A percentile compares a stretch with the other conserved stretches of the same genome.
phyloP scores from a whole-genome alignment of 2,329 filamentous ascomycete genomes.

The Aspergillus udagawae region DNA sequence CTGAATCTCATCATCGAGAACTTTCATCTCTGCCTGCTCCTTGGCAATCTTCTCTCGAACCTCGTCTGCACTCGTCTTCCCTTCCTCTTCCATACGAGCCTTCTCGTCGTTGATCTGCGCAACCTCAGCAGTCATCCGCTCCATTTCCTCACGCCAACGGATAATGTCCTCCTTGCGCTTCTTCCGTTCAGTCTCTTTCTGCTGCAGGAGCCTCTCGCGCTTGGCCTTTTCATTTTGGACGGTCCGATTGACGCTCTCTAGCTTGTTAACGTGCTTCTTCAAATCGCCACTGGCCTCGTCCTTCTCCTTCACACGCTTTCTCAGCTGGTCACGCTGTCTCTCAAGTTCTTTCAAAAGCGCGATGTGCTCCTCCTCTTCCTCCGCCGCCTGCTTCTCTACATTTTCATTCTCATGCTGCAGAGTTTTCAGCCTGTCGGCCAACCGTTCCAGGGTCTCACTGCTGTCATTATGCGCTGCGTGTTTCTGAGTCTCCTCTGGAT shows the following conservation, averaged over 20 bases:
- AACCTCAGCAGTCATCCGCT: slow-evolving; percentile 49
- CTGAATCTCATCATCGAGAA: slow-evolving; percentile 59
- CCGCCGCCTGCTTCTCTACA: slow-evolving; percentile 61
- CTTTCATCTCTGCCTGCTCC: slow-evolving; percentile 49
- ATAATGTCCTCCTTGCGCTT: slow-evolving; percentile 58
- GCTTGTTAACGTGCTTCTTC: slow-evolving; percentile 71
- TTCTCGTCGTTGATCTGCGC: slow-evolving; percentile 43
- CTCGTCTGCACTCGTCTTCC: slow-evolving; percentile 37
- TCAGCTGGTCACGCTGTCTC: slow-evolving; percentile 74
- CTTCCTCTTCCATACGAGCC: slow-evolving; percentile 37
- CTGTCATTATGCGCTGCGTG: slow-evolving; percentile 48
- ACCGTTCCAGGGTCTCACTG: slow-evolving; percentile 66
- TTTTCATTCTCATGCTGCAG: slow-evolving; percentile 83
- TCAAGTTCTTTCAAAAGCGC: slow-evolving; percentile 64
- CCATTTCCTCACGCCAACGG: slow-evolving; percentile 55
- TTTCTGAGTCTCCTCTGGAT: slow-evolving; percentile 37
- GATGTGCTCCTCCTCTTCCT: slow-evolving; percentile 67
- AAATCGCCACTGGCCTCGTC: slow-evolving; percentile 85
- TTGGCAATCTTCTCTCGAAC: slow-evolving; percentile 42
- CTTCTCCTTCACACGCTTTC: slow-evolving; percentile 76
- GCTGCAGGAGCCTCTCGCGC: slow-evolving; percentile 62
- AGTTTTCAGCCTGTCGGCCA: slow-evolving; percentile 76
- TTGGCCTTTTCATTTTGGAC: slow-evolving; percentile 75
- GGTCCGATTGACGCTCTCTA: slow-evolving; percentile 76
- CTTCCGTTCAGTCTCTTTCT: slow-evolving; percentile 58